phyloP scores from a whole-genome alignment of 1,139 yeast genomes.

The Taiozyma sp. region DNA sequence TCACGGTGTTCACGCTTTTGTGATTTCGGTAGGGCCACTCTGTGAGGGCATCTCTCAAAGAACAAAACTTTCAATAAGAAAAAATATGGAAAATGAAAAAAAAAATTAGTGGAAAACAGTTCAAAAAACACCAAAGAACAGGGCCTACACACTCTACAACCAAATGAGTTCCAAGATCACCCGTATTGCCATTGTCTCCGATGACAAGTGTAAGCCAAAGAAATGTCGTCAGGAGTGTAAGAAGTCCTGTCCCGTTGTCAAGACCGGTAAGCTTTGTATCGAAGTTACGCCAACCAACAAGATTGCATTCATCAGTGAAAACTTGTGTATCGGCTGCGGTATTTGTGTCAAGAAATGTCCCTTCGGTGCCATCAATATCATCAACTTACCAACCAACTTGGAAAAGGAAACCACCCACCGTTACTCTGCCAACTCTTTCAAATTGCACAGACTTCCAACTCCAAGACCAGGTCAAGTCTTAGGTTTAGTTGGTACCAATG shows the following conservation, averaged over 20 bases:
- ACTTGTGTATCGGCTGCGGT: constrained; percentile 98
- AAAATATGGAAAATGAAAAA: constrained; percentile 5
- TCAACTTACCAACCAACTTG: constrained; percentile 92
- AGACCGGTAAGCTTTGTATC: constrained; percentile 95
- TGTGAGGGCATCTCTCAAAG: neutral
- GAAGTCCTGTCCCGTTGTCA: constrained; percentile 94
- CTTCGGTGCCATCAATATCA: constrained; percentile 91
- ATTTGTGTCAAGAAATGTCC: constrained; percentile 98
- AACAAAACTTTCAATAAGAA: constrained; percentile 1
- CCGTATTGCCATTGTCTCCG: constrained; percentile 91
- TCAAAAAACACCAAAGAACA: neutral
- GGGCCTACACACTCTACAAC: neutral
- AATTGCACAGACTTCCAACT: constrained; percentile 92
- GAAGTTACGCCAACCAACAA: constrained; percentile 89
- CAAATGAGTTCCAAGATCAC: constrained; percentile 55
- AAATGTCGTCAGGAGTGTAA: constrained; percentile 98
- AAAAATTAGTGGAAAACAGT: neutral
- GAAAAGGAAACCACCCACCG: constrained; percentile 92
- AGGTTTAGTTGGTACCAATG: constrained; percentile 97
- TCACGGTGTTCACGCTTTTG: neutral
- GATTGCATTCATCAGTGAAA: constrained; percentile 95
- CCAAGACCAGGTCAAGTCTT: constrained; percentile 99
- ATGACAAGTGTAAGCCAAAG: constrained; percentile 95
- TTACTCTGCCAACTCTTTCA: constrained; percentile 96
- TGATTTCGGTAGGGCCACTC: neutral